Evolutionary conservation across 352 stramenopile genomes (phyloP), one percentile per base, ranked within the genome.

Genomic region (Pythium brachiatum): DNA sequence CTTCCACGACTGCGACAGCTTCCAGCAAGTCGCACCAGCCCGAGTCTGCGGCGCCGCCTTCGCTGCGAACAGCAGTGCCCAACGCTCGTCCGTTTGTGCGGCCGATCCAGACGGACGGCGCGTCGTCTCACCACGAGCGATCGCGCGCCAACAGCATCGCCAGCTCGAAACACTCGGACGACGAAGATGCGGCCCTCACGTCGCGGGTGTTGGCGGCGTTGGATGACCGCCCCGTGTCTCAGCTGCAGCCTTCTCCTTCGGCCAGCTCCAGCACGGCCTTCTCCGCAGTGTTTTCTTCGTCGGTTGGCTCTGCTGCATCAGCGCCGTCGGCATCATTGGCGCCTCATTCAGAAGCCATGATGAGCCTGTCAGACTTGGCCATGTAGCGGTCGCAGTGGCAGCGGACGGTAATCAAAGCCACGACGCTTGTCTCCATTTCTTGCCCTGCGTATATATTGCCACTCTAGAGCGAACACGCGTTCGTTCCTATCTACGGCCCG

Each of bases 1-100:
- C n/a, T n/a, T n/a, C n/a, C 1, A 62, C 50, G 20, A 53, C 15
- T 18, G 21, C 47, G 23, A 26, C 46, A 6, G 13, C n/a, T n/a
- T n/a, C n/a, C n/a, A n/a, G 9, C n/a, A 36, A 34, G 31, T 18
- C 13, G 11, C 46, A 23, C 26, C 38, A 88, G 53, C 70, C 73
- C 47, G 83, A 79, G 39, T 65, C 53, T 9, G 34, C 57, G 48
- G 20, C 52, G 50, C 26, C 50, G 31, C 46, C 55, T 12, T 55
- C n/a, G 21, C 73, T 92, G 13, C 64, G 72, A n/a, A 90, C 81
- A 0, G 76, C 76, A 2, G 65, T 83, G 11, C 56, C 69, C 9
- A 84, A 87, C 32, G 78, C 75, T 7, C 78, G 83, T 11, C 83
- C 83, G 18, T 81, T 51, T 56, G 81, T 92, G 31, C 79, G 81